phyloP scores from a whole-genome alignment of 164 flowering plant genomes.

The Vitis amurensis region DNA sequence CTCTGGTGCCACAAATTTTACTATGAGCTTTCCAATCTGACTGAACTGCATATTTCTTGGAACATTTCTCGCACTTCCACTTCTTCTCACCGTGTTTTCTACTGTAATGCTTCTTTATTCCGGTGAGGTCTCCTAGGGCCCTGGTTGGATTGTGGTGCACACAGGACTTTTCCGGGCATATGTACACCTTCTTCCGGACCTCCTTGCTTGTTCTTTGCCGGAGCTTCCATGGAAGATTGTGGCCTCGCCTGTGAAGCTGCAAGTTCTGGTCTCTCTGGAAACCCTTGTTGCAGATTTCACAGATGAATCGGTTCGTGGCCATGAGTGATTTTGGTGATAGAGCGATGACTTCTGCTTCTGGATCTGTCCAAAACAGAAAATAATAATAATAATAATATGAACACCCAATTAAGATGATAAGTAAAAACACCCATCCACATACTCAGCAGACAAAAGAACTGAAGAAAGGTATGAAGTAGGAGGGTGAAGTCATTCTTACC shows the following conservation, averaged over 20 bases:
- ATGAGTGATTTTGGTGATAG: slow-evolving; percentile 67
- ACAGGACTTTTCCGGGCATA: slow-evolving; percentile 74
- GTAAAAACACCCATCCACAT: no score
- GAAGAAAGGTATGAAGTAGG: neutral
- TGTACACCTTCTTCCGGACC: slow-evolving; percentile 60
- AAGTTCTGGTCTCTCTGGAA: slow-evolving; percentile 81
- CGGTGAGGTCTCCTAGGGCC: slow-evolving; percentile 81
- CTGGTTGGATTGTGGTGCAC: slow-evolving; percentile 71
- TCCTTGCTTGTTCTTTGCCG: slow-evolving; percentile 51
- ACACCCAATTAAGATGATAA: no score
- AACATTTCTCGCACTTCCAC: slow-evolving; percentile 78
- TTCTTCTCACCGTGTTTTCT: slow-evolving; percentile 87
- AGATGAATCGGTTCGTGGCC: slow-evolving; percentile 73
- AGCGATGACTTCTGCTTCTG: slow-evolving; percentile 75
- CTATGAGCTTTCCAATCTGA: slow-evolving; percentile 88
- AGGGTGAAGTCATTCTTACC: slow-evolving; percentile 31
- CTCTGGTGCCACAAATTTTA: slow-evolving; percentile 73
- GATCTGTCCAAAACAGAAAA: slow-evolving; percentile 45
- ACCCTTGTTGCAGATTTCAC: slow-evolving; percentile 80
- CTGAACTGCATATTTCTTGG: slow-evolving; percentile 80
- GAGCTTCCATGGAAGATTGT: slow-evolving; percentile 76
- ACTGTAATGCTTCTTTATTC: slow-evolving; percentile 75
- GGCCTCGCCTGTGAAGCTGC: slow-evolving; percentile 67
- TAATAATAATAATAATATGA: neutral
- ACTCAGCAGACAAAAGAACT: no score